Evolutionary conservation across 2,329 filamentous ascomycete genomes (phyloP).

Genomic region (Cryphonectria radicalis): DNA sequence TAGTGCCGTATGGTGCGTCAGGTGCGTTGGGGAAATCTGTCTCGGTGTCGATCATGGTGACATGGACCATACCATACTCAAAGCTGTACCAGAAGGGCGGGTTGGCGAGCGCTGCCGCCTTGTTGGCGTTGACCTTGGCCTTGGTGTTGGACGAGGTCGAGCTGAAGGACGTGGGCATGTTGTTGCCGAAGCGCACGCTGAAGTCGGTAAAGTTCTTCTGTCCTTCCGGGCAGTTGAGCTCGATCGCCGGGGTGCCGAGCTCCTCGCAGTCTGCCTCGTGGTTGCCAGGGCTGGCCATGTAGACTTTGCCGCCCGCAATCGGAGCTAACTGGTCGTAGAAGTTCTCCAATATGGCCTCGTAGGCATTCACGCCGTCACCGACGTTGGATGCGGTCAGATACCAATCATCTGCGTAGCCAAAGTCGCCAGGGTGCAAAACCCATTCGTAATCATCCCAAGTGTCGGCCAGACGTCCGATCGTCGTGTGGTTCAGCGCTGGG

Average conservation of each 20-base stretch:
- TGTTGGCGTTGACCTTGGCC: constrained; percentile 49
- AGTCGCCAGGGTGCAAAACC: constrained; percentile 57
- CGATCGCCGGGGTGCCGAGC: constrained; percentile 34
- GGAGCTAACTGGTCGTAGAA: constrained; percentile 61
- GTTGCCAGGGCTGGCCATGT: constrained; percentile 62
- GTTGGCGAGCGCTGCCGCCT: constrained; percentile 49
- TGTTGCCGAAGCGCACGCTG: constrained; percentile 56
- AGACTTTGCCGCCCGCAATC: constrained; percentile 57
- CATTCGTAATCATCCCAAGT: constrained; percentile 61
- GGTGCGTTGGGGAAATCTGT: constrained; percentile 59
- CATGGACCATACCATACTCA: constrained; percentile 61
- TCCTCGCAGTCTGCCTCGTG: constrained; percentile 61
- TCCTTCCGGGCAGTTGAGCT: constrained; percentile 49
- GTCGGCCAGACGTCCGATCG: constrained; percentile 57
- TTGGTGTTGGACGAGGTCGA: constrained; percentile 50
- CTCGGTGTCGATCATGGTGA: constrained; percentile 60
- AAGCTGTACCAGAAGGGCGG: constrained; percentile 65
- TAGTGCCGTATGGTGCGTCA: constrained; percentile 46
- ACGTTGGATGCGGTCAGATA: constrained; percentile 49
- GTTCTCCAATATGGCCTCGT: constrained; percentile 58
- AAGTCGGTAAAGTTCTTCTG: constrained; percentile 67
- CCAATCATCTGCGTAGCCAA: constrained; percentile 65
- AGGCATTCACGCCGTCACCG: constrained; percentile 54
- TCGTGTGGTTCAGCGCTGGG: constrained; percentile 60
- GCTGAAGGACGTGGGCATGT: constrained; percentile 55